Base-by-base conservation (phyloP, 805 yeast genomes). In the Yueomyces sp. region DNA sequence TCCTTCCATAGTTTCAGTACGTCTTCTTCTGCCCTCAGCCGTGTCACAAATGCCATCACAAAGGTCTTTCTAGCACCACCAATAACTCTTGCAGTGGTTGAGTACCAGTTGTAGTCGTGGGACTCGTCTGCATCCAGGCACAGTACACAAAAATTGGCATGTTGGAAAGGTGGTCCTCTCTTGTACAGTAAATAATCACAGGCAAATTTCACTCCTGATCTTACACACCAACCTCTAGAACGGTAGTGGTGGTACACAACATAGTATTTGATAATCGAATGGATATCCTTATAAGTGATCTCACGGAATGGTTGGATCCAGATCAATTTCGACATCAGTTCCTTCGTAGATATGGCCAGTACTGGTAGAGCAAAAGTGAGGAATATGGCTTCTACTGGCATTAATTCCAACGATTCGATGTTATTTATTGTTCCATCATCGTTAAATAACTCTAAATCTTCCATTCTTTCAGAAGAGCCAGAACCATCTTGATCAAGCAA, bases 131-230 rank as follows among this genome's bases (percentile, higher is more conserved):
- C 41, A 44, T 63, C 63, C 33, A 57, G 47, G 0, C 54, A 51
- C 49, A 73, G 55, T 3, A 85, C 65, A 5, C 90, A 85, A 59
- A 76, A 85, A 57, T 87, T 95, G 0, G 98, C 96, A 59, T 92
- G 99, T 42, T 81, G 77, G 59, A 88, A 86, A 2, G 96, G 96
- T 6, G 97, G 98, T 0, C 99, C 99, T 45, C 90, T 69, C 43
- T 81, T 77, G 60, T 92, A 92, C 4, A 92, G 67, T 6, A 92
- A 64, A 60, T 68, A 81, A 53, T 88, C 94, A n/a, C 84, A 74
- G 2, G 96, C 95, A 60, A 92, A 92, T 60, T 92, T 92, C 45
- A 87, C 74, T 0, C 97, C 98, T 0, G 88, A 76, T 46, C 94
- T 70, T 2, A 81, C 92, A 66, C 96, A 90, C 96, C 97, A 92